These are phyloP conservation scores for Coemansia sp. DNA, from an alignment of 192 early-diverging fungal species.

Conservation along the genomic window DNA sequence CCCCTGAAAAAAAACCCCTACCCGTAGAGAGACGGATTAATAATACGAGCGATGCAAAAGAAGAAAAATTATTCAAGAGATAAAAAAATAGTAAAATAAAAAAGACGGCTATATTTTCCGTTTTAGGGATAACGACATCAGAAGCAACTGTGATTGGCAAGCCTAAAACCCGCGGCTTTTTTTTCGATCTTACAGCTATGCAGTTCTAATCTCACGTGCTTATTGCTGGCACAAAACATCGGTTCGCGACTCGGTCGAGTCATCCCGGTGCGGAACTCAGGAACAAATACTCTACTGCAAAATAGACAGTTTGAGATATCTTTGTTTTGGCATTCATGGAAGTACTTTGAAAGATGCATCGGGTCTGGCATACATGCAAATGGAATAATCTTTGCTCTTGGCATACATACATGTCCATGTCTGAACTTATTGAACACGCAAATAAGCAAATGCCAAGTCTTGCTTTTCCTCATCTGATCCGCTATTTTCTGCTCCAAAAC, in stretches of 20 bases:
- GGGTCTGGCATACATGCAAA: not conserved
- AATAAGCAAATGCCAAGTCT: not conserved
- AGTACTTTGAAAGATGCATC: not conserved
- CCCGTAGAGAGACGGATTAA: no score
- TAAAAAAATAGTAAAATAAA: no score
- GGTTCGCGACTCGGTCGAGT: no score
- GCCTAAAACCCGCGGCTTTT: not conserved
- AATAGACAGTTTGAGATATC: no score
- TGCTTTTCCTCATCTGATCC: slow-evolving; percentile 1
- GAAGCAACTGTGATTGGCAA: not conserved
- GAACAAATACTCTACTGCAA: no score
- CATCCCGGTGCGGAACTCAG: no score
- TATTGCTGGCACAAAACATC: no score
- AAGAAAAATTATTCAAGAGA: no score
- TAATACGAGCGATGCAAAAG: no score
- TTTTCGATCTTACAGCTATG: not conserved
- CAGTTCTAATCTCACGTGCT: no score
- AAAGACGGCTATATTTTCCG: not conserved
- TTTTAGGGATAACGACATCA: not conserved
- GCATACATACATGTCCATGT: not conserved
- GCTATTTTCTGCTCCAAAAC: not conserved
- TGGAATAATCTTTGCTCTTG: not conserved
- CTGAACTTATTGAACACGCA: not conserved
- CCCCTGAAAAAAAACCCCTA: no score
- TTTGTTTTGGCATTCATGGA: not conserved